Evolutionary conservation across 2,329 filamentous ascomycete genomes (phyloP).

Genomic region (Calcarisporium arbuscula): DNA sequence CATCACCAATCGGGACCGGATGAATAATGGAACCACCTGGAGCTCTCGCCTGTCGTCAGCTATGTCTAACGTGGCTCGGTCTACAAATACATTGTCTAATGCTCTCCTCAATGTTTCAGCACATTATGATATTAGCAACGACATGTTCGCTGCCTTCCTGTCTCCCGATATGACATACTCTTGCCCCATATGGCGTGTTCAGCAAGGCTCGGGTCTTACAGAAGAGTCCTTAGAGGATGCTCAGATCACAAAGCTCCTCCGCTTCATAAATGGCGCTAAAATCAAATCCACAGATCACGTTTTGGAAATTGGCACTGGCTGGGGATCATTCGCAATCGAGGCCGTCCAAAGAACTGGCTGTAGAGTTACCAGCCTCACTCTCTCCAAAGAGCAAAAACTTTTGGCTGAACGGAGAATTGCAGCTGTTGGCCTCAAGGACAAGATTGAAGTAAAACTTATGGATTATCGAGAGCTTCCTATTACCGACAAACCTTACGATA

Average conservation of each 20-base stretch:
- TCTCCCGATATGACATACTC: slow-evolving; percentile 74
- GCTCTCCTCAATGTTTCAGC: slow-evolving; percentile 61
- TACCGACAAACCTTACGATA: slow-evolving; percentile 55
- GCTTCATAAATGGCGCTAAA: slow-evolving; percentile 58
- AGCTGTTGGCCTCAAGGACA: slow-evolving; percentile 51
- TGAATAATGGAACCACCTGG: slow-evolving; percentile 58
- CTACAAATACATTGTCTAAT: slow-evolving; percentile 51
- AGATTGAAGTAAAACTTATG: slow-evolving; percentile 58
- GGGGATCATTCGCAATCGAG: slow-evolving; percentile 68
- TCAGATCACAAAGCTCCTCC: slow-evolving; percentile 59
- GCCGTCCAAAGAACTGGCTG: slow-evolving; percentile 62
- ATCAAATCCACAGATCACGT: slow-evolving; percentile 62
- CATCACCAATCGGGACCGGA: slow-evolving; percentile 58
- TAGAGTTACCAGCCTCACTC: slow-evolving; percentile 60
- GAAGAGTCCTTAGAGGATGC: slow-evolving; percentile 57
- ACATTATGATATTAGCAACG: slow-evolving; percentile 72
- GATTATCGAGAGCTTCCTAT: slow-evolving; percentile 60
- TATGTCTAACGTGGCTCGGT: slow-evolving; percentile 50
- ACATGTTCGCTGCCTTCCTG: slow-evolving; percentile 68
- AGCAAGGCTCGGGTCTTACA: slow-evolving; percentile 10
- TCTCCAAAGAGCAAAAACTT: slow-evolving; percentile 63
- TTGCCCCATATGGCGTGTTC: slow-evolving; percentile 56
- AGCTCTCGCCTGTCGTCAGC: slow-evolving; percentile 53
- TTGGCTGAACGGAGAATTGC: slow-evolving; percentile 60
- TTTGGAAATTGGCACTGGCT: slow-evolving; percentile 69